Evolutionary conservation across 2,329 filamentous ascomycete genomes (phyloP).

Genomic region (Colletotrichum falcatum): DNA sequence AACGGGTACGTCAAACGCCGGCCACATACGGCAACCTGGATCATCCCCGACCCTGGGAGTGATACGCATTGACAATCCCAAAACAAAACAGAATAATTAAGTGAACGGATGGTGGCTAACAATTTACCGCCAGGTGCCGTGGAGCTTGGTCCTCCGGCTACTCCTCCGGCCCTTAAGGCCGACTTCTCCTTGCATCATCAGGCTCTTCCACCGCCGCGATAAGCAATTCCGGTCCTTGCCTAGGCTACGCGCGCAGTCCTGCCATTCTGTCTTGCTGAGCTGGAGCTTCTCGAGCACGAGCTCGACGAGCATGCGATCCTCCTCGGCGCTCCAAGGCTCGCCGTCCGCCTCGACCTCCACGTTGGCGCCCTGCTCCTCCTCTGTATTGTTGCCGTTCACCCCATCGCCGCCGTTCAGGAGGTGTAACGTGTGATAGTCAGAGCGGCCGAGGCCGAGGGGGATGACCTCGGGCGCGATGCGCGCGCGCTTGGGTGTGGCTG

Average conservation of each 20-base stretch:
- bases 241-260: slow-evolving; percentile 73
- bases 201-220: slow-evolving; percentile 71
- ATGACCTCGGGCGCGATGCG: slow-evolving; percentile 71
- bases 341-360: slow-evolving; percentile 59
- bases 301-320: slow-evolving; percentile 75
- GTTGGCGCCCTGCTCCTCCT: slow-evolving; percentile 48
- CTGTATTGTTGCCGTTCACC: slow-evolving; percentile 43
- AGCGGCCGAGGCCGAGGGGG: slow-evolving; percentile 68
- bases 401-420: slow-evolving; percentile 46
- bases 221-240: slow-evolving; percentile 70
- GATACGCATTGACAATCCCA: neutral
- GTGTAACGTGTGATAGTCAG: slow-evolving; percentile 68
- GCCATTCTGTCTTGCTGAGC: slow-evolving; percentile 74
- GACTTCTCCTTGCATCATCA: slow-evolving; percentile 70
- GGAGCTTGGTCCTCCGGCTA: slow-evolving; percentile 59
- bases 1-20: neutral
- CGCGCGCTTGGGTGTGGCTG: slow-evolving; percentile 69
- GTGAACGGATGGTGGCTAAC: neutral
- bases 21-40: neutral
- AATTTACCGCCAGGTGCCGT: slow-evolving; percentile 67
- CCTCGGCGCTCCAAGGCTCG: slow-evolving; percentile 70
- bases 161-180: slow-evolving; percentile 64
- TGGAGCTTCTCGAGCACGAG: slow-evolving; percentile 75
- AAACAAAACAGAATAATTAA: neutral
- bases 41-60: neutral